Evolutionary conservation across 2,329 filamentous ascomycete species (phyloP).

Genomic region (Nemania sp.): DNA sequence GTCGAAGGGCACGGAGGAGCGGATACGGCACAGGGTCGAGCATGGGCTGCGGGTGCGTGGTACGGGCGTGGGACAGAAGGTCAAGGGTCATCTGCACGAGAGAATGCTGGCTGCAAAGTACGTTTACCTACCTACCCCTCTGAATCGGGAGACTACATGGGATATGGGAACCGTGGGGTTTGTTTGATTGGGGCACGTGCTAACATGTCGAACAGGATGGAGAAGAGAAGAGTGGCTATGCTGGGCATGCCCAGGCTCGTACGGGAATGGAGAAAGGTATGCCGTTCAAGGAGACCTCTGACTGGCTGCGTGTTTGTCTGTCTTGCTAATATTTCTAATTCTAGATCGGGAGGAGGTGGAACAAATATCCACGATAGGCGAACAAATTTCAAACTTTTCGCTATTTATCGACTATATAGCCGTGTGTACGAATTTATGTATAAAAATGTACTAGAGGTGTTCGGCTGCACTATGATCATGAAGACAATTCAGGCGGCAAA

Average conservation of each 20-base stretch:
- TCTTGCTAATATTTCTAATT: slow-evolving; percentile 50
- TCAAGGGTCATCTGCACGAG: slow-evolving; percentile 97
- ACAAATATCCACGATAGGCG: slow-evolving; percentile 67
- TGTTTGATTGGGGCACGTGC: slow-evolving; percentile 36
- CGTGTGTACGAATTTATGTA: slow-evolving; percentile 49
- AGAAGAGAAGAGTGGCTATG: slow-evolving; percentile 92
- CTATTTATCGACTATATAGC: slow-evolving; percentile 31
- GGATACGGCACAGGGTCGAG: slow-evolving; percentile 78
- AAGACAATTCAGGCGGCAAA: slow-evolving; percentile 1
- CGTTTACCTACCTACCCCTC: slow-evolving; percentile 54
- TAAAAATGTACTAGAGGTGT: slow-evolving; percentile 38
- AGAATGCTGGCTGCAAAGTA: slow-evolving; percentile 82
- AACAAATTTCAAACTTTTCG: slow-evolving; percentile 31
- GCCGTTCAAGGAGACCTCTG: slow-evolving; percentile 46
- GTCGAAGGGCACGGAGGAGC: slow-evolving; percentile 78
- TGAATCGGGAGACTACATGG: not conserved
- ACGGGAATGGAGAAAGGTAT: slow-evolving; percentile 90
- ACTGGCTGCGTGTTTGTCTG: not conserved
- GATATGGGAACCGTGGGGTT: not conserved
- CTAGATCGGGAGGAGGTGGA: slow-evolving; percentile 70
- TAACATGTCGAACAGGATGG: slow-evolving; percentile 70
- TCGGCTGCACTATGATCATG: slow-evolving; percentile 19
- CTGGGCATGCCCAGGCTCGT: slow-evolving; percentile 93
- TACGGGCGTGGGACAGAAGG: slow-evolving; percentile 89
- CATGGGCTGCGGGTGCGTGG: slow-evolving; percentile 88